Evolutionary conservation across 1,284 basidiomycete species (phyloP).

Genomic region (Hymenochaete sp.): DNA sequence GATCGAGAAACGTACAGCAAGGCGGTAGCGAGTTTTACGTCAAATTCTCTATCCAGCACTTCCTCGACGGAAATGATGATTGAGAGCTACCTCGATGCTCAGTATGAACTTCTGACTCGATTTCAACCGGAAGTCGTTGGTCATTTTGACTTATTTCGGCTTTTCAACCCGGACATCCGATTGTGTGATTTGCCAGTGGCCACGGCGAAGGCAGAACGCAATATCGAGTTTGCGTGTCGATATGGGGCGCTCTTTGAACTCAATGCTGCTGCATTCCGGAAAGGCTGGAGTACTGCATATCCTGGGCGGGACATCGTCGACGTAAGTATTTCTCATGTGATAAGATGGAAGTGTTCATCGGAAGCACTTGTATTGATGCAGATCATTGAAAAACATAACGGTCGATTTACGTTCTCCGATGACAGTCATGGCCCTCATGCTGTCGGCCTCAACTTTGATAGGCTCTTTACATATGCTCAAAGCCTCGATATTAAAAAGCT

Average conservation of each 20-base stretch:
- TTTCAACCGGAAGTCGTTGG: slow-evolving; percentile 87
- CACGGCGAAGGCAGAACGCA: slow-evolving; percentile 65
- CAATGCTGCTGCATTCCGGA: slow-evolving; percentile 88
- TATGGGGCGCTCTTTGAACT: slow-evolving; percentile 94
- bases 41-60: slow-evolving; percentile 20
- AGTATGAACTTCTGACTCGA: slow-evolving; percentile 58
- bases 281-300: slow-evolving; percentile 83
- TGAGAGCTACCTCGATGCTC: slow-evolving; percentile 71
- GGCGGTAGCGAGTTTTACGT: slow-evolving; percentile 41
- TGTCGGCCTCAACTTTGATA: slow-evolving; percentile 82
- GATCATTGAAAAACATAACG: slow-evolving; percentile 60
- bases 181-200: slow-evolving; percentile 49
- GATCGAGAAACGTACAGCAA: slow-evolving; percentile 63
- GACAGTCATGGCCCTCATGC: slow-evolving; percentile 89
- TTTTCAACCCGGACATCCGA: slow-evolving; percentile 59
- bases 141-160: slow-evolving; percentile 85
- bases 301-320: slow-evolving; percentile 72
- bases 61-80: slow-evolving; percentile 27
- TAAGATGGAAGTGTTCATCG: background rate
- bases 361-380: slow-evolving; percentile 26
- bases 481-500: slow-evolving; percentile 53
- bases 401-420: slow-evolving; percentile 83
- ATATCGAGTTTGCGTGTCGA: slow-evolving; percentile 61
- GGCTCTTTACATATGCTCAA: slow-evolving; percentile 61
- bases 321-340: slow-evolving; percentile 37